Base-by-base conservation (phyloP, 139 green algal genomes). In the Pseudopediastrum boryanum region DNA sequence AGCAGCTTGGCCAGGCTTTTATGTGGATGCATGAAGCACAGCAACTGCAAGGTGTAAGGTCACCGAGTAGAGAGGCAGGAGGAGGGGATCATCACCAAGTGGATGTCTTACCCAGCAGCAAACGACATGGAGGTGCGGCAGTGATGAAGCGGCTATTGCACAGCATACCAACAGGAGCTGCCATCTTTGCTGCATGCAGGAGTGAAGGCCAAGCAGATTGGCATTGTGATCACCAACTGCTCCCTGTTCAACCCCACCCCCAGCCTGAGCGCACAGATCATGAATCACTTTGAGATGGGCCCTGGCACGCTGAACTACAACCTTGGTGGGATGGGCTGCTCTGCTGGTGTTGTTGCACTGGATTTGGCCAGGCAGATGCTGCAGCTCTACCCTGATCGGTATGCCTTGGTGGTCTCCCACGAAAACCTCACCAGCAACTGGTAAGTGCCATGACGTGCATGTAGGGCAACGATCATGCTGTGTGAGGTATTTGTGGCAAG, bases 381-480 rank as follows among this genome's bases (percentile, higher is more conserved):
- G 48, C 72, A 85, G 70, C 85, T 94, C 59, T 90, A 92, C 83
- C 89, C 92, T n/a, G 86, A 85, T 74, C 85, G 79, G 33, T 90
- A 89, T 35, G 90, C 90, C 4, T 82, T 99, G 36, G 96, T 99
- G 4, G 87, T 99, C 19, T 92, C 77, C 69, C 98, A 95, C 0
- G 96, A 99, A 88, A 99, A 99, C 90, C 97, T 99, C 79, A 99
- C 96, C 25, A 89, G 92, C 71, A 96, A 97, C 66, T 97, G 90
- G 76, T 80, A 70, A 31, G 59, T 12, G 10, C 94, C 97, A n/a
- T n/a, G n/a, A n/a, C n/a, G n/a, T n/a, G n/a, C n/a, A n/a, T n/a
- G n/a, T n/a, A n/a, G n/a, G n/a, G n/a, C n/a, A n/a, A n/a, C n/a
- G n/a, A n/a, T n/a, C n/a, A n/a, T n/a, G n/a, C n/a, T n/a, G n/a